Percentiles rank a stretch among this genome's conserved stretches.
Conservation (phyloP, 306 rosid species). For the Ceratonia siliqua region DNA sequence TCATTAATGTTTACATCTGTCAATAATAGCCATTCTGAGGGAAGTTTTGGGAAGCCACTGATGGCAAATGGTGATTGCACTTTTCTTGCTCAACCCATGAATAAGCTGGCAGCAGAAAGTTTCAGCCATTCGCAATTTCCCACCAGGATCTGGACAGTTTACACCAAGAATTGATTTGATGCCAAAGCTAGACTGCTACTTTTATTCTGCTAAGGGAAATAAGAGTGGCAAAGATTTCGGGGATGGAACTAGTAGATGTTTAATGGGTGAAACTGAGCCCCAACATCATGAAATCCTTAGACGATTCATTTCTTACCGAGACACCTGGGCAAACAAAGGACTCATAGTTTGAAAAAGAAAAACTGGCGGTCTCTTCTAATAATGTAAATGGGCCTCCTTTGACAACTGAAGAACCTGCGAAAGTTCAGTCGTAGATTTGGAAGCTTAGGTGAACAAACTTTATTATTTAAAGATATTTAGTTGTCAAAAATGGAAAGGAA, state of each 20-base stretch:
- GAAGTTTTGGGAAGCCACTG: constrained; percentile 19
- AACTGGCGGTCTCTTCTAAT: neutral
- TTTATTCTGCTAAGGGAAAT: neutral
- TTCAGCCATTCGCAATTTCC: constrained; percentile 53
- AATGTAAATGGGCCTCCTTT: neutral
- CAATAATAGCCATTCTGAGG: constrained; percentile 37
- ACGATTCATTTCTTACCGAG: constrained; percentile 13
- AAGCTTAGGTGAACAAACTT: neutral
- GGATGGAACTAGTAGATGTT: neutral
- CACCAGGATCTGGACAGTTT: constrained; percentile 49
- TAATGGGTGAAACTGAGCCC: neutral
- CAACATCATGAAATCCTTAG: constrained; percentile 10
- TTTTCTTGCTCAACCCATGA: constrained; percentile 19
- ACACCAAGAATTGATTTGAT: neutral
- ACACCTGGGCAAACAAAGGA: neutral
- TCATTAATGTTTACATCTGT: constrained; percentile 27
- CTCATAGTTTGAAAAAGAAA: neutral
- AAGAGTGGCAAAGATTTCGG: neutral
- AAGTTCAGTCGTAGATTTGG: constrained; percentile 10
- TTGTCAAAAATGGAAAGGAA: neutral
- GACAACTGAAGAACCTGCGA: neutral
- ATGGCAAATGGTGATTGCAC: constrained; percentile 38
- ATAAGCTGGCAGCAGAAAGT: constrained; percentile 42
- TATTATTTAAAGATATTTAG: neutral
- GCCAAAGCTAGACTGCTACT: neutral